Conservation (phyloP, 2,329 filamentous ascomycete genomes). For the Nectriaceae sp. region DNA sequence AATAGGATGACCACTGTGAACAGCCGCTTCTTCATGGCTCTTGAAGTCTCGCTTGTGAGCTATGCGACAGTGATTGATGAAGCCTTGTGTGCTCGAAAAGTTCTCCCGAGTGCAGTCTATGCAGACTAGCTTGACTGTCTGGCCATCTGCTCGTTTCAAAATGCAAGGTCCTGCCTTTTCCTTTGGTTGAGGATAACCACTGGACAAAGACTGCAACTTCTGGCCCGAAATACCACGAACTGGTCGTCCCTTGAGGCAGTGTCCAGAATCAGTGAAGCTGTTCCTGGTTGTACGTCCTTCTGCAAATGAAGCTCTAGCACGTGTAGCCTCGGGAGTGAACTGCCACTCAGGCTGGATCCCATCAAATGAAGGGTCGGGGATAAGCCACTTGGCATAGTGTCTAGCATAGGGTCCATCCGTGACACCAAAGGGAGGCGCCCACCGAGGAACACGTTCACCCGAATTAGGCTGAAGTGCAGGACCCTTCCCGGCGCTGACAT, state of each 20-base stretch:
- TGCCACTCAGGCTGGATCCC: conserved; percentile 55
- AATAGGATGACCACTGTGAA: conserved; percentile 81
- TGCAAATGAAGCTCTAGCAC: conserved; percentile 45
- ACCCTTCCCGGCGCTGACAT: conserved; percentile 75
- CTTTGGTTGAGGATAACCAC: conserved; percentile 71
- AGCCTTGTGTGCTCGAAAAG: conserved; percentile 97
- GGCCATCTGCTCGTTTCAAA: conserved; percentile 81
- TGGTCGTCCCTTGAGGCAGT: conserved; percentile 52
- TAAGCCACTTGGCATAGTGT: conserved; percentile 94
- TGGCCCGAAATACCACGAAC: conserved; percentile 55
- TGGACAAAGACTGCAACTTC: conserved; percentile 69
- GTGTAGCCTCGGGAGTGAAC: conserved; percentile 42
- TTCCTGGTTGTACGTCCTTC: conserved; percentile 82
- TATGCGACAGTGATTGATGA: conserved; percentile 98
- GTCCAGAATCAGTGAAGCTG: conserved; percentile 52
- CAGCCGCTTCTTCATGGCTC: conserved; percentile 91
- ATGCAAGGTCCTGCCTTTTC: conserved; percentile 82
- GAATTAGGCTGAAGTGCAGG: conserved; percentile 63
- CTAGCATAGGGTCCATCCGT: conserved; percentile 89
- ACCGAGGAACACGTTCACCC: conserved; percentile 68
- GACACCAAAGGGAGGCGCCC: conserved; percentile 87
- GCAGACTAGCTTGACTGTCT: conserved; percentile 88
- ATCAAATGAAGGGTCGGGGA: conserved; percentile 86
- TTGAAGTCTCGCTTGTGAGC: conserved; percentile 92
- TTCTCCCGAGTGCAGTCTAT: conserved; percentile 85